Base-by-base conservation (phyloP, 108 stramenopile species). In the Skeletonema marinoi region DNA sequence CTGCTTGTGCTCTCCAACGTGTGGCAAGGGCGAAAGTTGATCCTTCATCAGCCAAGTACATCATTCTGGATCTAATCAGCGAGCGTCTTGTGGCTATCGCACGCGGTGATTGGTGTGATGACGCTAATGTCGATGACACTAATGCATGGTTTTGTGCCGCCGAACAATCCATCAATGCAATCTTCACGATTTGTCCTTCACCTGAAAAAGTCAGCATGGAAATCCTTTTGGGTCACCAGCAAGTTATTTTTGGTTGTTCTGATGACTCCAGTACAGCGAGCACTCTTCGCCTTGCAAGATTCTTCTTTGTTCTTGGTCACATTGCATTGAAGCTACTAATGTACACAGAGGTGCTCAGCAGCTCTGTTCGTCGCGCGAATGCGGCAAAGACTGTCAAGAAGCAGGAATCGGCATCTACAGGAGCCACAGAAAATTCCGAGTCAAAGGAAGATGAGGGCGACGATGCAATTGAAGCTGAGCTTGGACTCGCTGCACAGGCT, bases 281-380 rank as follows among this genome's bases (percentile, higher is more conserved):
- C 72, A 84, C 93, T 36, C 67, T 91, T 35, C 82, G 88, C 48
- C 91, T 99, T 36, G 91, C 96, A 8, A 80, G 96, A 46, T 97
- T 99, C 81, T 96, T 97, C 73, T 98, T 98, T 85, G 91, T 98
- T 60, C 77, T 97, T 11, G 98, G 98, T 3, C 96, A 99, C 61
- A 89, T 96, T 65, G 94, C 98, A 25, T 81, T 99, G 51, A 92
- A 93, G 77, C 86, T 97, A 2, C 90, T 98, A 7, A 95, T 98
- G 10, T 96, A 98, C 75, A 93, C 97, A 9, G 98, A 99, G 68
- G 80, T 78, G 19, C 33, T 97, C 8, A 94, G 89, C 35, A 86
- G 91, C 16, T 75, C 87, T 64, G 90, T 96, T 62, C 88, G 92
- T 21, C 88, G 90, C 67, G 92, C 88, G 0, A 93, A 87, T 39